These are phyloP conservation scores for Cardamine chenopodiifolia DNA, from an alignment of 345 rosid species.

Conservation along the genomic window DNA sequence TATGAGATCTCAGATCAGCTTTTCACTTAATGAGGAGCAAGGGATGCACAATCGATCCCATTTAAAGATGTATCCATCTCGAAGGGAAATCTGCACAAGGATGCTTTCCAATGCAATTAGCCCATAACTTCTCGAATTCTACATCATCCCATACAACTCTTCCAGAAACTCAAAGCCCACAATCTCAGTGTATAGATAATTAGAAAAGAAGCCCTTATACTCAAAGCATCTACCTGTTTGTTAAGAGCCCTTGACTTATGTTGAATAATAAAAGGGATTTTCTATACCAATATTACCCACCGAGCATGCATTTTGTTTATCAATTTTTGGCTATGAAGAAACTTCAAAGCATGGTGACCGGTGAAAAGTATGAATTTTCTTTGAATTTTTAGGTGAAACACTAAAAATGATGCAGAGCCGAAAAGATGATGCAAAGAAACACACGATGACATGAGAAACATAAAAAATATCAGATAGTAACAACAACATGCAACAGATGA, in stretches of 20 bases:
- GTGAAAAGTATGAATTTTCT: not conserved
- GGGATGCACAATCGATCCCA: constrained; percentile 1
- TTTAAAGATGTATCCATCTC: not conserved
- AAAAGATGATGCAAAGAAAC: too few relatives aligned
- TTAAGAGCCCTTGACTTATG: not conserved
- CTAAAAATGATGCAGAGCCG: too few relatives aligned
- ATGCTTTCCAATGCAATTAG: not conserved
- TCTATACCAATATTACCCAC: too few relatives aligned
- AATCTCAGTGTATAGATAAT: not conserved
- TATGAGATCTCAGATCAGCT: constrained; percentile 18
- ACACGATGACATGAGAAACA: too few relatives aligned
- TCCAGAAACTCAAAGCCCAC: not conserved
- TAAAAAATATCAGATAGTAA: too few relatives aligned
- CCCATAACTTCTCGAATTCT: not conserved
- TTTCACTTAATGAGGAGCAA: not conserved
- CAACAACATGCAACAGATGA: too few relatives aligned
- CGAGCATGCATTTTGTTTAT: constrained; percentile 14
- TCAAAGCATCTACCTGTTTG: not conserved
- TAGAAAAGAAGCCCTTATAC: not conserved
- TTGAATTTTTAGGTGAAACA: too few relatives aligned
- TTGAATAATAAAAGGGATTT: constrained; percentile 33
- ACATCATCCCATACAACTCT: not conserved
- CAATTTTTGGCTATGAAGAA: not conserved
- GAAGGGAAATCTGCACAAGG: not conserved
- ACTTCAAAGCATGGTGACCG: not conserved